Evolutionary conservation across 257 asterid genomes (phyloP).

Genomic region (Ophiorrhiza pumila): DNA sequence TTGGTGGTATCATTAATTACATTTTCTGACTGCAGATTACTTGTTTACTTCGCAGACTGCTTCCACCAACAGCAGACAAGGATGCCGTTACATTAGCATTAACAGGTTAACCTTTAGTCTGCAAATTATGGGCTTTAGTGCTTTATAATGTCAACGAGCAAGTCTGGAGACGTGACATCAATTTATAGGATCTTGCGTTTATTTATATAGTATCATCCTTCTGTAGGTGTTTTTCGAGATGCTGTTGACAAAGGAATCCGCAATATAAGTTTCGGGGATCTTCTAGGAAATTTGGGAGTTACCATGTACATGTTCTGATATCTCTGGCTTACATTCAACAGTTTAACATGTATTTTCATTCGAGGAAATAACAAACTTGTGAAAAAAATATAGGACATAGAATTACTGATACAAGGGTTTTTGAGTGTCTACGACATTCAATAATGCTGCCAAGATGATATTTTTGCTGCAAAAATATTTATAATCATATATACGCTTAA

Average conservation of each 20-base stretch:
- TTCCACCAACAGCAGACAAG: constrained; percentile 88
- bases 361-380: not conserved
- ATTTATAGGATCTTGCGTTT: not conserved
- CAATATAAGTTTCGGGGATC: constrained; percentile 90
- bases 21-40: constrained; percentile 20
- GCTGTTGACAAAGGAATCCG: constrained; percentile 81
- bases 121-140: not conserved
- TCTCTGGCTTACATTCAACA: constrained; percentile 20
- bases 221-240: constrained; percentile 73
- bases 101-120: constrained; percentile 50
- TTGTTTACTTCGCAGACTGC: constrained; percentile 58
- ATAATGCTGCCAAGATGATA: not conserved
- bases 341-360: not conserved
- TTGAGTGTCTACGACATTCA: not conserved
- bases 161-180: not conserved
- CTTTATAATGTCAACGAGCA: not conserved
- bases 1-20: constrained; percentile 13
- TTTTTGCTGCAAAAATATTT: not conserved
- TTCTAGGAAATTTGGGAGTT: constrained; percentile 78
- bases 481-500: not conserved
- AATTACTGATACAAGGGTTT: not conserved
- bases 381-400: not conserved
- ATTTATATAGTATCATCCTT: constrained; percentile 24
- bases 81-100: constrained; percentile 81
- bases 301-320: constrained; percentile 57